These are phyloP conservation scores for Hemileccinum rubropunctum DNA, from an alignment of 768 basidiomycete genomes.

Conservation along the genomic window DNA sequence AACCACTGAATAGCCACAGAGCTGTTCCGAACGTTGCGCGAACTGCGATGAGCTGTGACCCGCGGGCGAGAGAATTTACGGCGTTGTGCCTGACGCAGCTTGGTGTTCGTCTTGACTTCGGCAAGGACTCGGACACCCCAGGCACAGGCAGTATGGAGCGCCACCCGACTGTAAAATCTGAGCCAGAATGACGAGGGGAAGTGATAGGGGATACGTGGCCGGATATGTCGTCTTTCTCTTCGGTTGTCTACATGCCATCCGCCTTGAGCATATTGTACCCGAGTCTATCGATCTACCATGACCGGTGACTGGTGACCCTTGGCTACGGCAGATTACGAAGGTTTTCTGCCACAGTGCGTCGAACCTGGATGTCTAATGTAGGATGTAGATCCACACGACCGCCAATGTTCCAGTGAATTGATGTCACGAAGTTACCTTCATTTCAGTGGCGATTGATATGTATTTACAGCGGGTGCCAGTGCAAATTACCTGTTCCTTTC, in stretches of 20 bases:
- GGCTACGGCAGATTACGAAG: background rate
- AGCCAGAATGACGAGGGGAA: constrained; percentile 4
- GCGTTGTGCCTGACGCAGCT: constrained; percentile 31
- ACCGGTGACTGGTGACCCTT: no score
- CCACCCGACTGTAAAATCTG: constrained; percentile 5
- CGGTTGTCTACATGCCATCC: background rate
- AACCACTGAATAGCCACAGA: constrained; percentile 3
- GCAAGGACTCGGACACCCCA: background rate
- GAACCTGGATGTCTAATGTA: background rate
- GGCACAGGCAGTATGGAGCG: background rate
- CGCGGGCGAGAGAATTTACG: constrained; percentile 16
- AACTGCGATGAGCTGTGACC: constrained; percentile 1
- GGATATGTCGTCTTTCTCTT: background rate
- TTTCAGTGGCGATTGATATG: background rate
- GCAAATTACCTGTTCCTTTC: no score
- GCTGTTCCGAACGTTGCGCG: background rate
- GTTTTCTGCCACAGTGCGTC: background rate
- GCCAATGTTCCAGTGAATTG: background rate
- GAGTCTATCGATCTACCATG: no score
- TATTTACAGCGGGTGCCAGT: no score
- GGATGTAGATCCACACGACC: background rate
- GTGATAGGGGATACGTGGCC: background rate
- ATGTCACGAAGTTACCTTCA: background rate
- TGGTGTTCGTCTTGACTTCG: constrained; percentile 27
- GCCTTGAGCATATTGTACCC: background rate